Evolutionary conservation across 2,329 filamentous ascomycete species (phyloP).

Genomic region (Cryphonectria radicalis): DNA sequence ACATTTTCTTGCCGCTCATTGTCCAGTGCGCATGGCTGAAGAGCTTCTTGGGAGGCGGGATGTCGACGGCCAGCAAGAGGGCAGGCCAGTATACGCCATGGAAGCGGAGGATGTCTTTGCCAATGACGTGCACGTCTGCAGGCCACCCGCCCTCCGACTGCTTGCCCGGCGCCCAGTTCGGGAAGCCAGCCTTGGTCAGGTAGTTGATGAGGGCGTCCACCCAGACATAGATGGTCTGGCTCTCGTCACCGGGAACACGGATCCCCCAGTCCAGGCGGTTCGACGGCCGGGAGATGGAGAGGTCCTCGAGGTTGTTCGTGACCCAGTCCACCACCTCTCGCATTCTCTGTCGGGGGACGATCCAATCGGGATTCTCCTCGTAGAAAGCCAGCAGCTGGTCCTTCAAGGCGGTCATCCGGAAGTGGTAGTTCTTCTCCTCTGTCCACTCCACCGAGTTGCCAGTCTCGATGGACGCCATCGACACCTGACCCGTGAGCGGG

Average conservation of each 20-base stretch:
- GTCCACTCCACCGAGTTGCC: conserved; percentile 95
- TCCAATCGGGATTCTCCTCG: conserved; percentile 73
- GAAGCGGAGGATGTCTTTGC: conserved; percentile 95
- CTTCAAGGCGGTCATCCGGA: conserved; percentile 81
- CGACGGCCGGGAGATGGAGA: conserved; percentile 84
- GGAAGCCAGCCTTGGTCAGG: conserved; percentile 84
- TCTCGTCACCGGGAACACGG: conserved; percentile 78
- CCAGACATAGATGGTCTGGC: conserved; percentile 97
- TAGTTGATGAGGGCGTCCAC: conserved; percentile 96
- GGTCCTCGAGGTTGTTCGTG: conserved; percentile 75
- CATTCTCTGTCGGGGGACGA: conserved; percentile 74
- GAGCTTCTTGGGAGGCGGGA: conserved; percentile 78
- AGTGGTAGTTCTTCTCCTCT: conserved; percentile 93
- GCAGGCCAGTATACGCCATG: conserved; percentile 99
- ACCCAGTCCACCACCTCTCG: conserved; percentile 81
- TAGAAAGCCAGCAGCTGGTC: conserved; percentile 83
- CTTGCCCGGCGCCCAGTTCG: conserved; percentile 68
- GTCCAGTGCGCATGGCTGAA: conserved; percentile 96
- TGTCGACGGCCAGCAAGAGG: conserved; percentile 83
- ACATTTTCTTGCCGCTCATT: conserved; percentile 90
- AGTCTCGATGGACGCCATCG: conserved; percentile 83
- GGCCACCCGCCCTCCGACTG: conserved; percentile 77
- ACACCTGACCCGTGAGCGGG: conserved; percentile 79
- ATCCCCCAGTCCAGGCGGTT: conserved; percentile 87
- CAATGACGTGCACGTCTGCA: conserved; percentile 87